These are phyloP conservation scores for Marchantia paleacea DNA, from an alignment of 225 moss, liverwort and hornwort species.

Conservation along the genomic window DNA sequence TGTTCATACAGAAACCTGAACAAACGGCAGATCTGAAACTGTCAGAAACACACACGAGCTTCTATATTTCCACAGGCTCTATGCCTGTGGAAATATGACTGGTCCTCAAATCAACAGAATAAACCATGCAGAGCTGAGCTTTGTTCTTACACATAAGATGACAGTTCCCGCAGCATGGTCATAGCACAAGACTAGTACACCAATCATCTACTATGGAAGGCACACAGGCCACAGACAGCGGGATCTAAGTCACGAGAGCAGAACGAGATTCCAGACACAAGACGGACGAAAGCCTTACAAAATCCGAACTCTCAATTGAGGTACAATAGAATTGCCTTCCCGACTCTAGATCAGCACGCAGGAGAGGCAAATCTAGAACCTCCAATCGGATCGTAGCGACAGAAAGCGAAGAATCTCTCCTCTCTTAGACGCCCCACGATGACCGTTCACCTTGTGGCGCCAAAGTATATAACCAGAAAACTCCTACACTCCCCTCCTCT, in stretches of 20 bases:
- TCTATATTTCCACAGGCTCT: background rate
- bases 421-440: conserved; percentile 8
- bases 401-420: conserved; percentile 5
- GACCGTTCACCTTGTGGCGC: conserved; percentile 6
- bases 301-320: background rate
- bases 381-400: conserved; percentile 11
- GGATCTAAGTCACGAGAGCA: background rate
- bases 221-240: background rate
- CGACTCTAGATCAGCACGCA: conserved; percentile 7
- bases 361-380: conserved; percentile 5
- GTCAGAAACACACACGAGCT: background rate
- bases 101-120: background rate
- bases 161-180: background rate
- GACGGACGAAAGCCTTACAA: conserved; percentile 1
- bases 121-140: background rate
- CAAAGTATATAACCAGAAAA: conserved; percentile 9
- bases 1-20: background rate
- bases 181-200: background rate
- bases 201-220: background rate
- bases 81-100: background rate
- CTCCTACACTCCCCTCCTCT: background rate
- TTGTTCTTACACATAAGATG: no score
- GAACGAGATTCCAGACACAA: background rate
- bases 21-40: background rate
- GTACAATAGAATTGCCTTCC: conserved; percentile 9